Evolutionary conservation across 768 basidiomycete genomes (phyloP), one percentile per base, ranked within the genome.

Genomic region (Rhizopogon rudus): DNA sequence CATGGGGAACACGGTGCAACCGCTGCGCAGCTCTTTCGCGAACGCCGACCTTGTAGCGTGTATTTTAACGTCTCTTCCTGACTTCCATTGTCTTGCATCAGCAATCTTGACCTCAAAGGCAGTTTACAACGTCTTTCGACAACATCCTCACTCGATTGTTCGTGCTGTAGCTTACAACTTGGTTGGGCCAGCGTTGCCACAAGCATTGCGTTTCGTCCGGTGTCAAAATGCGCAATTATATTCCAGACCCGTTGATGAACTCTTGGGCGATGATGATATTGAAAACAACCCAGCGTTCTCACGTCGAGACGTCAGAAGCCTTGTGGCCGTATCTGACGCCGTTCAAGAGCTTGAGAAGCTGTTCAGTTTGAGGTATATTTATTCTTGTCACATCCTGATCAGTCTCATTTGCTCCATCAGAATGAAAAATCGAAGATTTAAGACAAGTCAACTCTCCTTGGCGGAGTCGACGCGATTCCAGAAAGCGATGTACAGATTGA

Each of bases 401-500:
- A 14, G 8, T 31, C 61, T 60, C 53, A 62, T 44, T 22, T 20
- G 13, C n/a, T 46, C 42, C 41, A 33, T 29, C 44, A 77, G 77
- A 52, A 51, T 72, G 55, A 75, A 76, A 55, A 71, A 76, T 55
- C 70, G 71, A 8, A 57, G 61, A 14, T 72, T 66, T n/a, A 20
- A 33, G 3, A 62, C 53, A 14, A 74, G 70, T 53, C 60, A 53
- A n/a, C 64, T 77, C 7, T 59, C 70, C 10, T 29, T 42, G 2
- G 25, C 20, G 6, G 76, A 78, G 54, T 70, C 72, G n/a, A 39
- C 59, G n/a, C 64, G 61, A 7, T 72, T 73, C 42, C 59, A 58
- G 8, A 42, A 55, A 5, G 72, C 67, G 6, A 12, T 71, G 48
- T 71, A 71, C 51, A 63, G 70, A 8, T 59, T 65, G 13, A 68